Conservation (phyloP, 108 stramenopile species). For the Pseudonitzschia pungens region DNA sequence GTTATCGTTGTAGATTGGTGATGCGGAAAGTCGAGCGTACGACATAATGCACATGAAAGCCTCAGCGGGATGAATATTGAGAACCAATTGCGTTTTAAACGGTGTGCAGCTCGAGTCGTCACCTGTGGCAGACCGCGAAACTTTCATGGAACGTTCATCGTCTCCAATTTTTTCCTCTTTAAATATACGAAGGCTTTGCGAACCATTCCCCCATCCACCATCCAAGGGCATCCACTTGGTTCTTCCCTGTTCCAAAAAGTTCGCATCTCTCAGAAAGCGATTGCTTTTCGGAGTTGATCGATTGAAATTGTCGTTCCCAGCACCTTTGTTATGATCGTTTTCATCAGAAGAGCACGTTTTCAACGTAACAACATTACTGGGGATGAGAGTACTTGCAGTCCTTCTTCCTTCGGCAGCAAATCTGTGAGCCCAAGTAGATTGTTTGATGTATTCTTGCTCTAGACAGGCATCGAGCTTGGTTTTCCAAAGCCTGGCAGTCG, state of each 20-base stretch:
- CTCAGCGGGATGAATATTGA: constrained; percentile 70
- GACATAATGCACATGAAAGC: constrained; percentile 89
- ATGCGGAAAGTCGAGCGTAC: constrained; percentile 39
- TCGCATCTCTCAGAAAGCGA: constrained; percentile 23
- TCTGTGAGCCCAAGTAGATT: constrained; percentile 50
- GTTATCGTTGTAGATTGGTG: constrained; percentile 10
- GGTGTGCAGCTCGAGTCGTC: constrained; percentile 64
- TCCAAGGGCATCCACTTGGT: constrained; percentile 76
- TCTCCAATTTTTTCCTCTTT: constrained; percentile 49
- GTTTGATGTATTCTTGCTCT: constrained; percentile 28
- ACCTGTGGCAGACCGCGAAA: constrained; percentile 4
- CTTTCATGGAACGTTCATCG: constrained; percentile 11
- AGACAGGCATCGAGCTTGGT: constrained; percentile 52
- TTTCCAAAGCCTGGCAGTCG: constrained; percentile 62
- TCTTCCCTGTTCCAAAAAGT: constrained; percentile 12
- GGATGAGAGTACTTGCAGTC: constrained; percentile 33
- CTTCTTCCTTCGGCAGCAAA: constrained; percentile 47
- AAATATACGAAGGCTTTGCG: constrained; percentile 69
- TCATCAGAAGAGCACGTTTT: constrained; percentile 10
- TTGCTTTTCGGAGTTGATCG: constrained; percentile 16
- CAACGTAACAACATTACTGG: constrained; percentile 15
- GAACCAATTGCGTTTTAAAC: constrained; percentile 61
- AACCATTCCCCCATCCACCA: constrained; percentile 64
- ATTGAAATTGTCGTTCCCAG: neutral
- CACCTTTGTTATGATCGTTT: constrained; percentile 5